Base-by-base conservation (phyloP, 2,329 filamentous ascomycete species). In the Calycina marina region DNA sequence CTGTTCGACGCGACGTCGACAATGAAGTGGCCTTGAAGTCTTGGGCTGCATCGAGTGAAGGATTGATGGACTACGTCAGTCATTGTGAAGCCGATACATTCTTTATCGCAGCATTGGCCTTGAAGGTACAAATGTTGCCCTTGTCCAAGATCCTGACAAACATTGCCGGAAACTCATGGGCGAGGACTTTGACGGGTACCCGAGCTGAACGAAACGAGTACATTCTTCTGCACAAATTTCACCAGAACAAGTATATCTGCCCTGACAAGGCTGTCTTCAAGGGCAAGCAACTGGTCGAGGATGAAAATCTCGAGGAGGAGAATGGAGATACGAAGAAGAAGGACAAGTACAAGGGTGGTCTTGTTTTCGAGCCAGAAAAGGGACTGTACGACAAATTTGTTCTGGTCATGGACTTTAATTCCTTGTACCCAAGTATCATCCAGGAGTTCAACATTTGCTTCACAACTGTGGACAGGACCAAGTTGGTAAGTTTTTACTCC, bases 401-500 rank as follows among this genome's bases (percentile, higher is more conserved):
- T 33, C 70, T 98, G 35, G 92, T 98, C 56, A 98, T 98, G 92
- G 90, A 98, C 64, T 98, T 98, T 65, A 98, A 98, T 68, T 94
- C 86, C 48, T 65, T 98, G 40, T 98, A 98, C 50, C 90, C 90
- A 18, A 94, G 96, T 94, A 96, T 98, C 51, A 98, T 98, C 40
- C 92, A 98, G 52, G 92, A 98, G 66, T 98, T 77, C 62, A 98
- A 98, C 58, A 98, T 98, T 46, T 98, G 92, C 63, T 98, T 98
- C 58, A 98, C 90, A 2, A 98, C 92, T 0, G 85, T 98, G 5
- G 82, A 96, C 40, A 69, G 90, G 46, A 65, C 70, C 25, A 63
- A 70, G 39, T 60, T 77, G 46, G 79, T 84, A 68, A 62, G 74
- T 57, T 22, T 14, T 13, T 14, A 8, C 16, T 12, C 12, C 14